Evolutionary conservation across 164 flowering plant genomes (phyloP).

Genomic region (Dillenia suffruticosa): DNA sequence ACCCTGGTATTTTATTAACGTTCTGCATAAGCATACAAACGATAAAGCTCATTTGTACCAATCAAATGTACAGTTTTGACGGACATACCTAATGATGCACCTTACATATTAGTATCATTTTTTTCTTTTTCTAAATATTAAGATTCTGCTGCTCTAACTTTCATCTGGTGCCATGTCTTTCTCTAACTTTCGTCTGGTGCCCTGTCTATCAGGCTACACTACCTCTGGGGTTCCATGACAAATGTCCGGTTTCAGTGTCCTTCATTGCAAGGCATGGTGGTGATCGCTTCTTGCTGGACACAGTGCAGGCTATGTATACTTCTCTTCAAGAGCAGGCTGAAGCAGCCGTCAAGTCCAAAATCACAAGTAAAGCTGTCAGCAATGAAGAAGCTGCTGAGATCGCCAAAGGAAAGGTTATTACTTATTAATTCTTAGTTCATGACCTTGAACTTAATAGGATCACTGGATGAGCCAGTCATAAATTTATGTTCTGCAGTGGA

Average conservation of each 20-base stretch:
- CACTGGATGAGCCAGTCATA: too few relatives aligned
- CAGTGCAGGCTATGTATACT: slow-evolving; percentile 56
- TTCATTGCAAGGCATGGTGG: slow-evolving; percentile 81
- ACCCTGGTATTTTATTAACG: too few relatives aligned
- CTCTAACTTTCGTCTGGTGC: not conserved
- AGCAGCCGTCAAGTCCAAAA: slow-evolving; percentile 38
- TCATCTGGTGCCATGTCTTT: slow-evolving; percentile 1
- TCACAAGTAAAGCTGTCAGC: slow-evolving; percentile 37
- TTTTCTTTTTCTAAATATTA: not conserved
- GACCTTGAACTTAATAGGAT: too few relatives aligned
- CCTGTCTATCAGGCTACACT: slow-evolving; percentile 56
- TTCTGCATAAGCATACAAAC: too few relatives aligned
- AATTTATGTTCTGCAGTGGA: too few relatives aligned
- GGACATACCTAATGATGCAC: not conserved
- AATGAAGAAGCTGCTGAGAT: slow-evolving; percentile 71
- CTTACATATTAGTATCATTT: too few relatives aligned
- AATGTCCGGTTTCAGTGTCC: slow-evolving; percentile 84
- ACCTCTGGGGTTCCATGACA: slow-evolving; percentile 78
- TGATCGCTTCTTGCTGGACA: slow-evolving; percentile 87
- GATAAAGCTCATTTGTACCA: too few relatives aligned
- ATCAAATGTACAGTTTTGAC: too few relatives aligned
- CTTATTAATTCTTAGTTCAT: too few relatives aligned
- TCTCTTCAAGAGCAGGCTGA: slow-evolving; percentile 68
- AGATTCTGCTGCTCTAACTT: not conserved
- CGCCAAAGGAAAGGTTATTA: slow-evolving; percentile 84